A percentile compares a stretch with the other conserved stretches of the same genome.
These are phyloP conservation scores for Chimonanthus praecox DNA, from an alignment of 164 flowering plant genomes.

Conservation along the genomic window DNA sequence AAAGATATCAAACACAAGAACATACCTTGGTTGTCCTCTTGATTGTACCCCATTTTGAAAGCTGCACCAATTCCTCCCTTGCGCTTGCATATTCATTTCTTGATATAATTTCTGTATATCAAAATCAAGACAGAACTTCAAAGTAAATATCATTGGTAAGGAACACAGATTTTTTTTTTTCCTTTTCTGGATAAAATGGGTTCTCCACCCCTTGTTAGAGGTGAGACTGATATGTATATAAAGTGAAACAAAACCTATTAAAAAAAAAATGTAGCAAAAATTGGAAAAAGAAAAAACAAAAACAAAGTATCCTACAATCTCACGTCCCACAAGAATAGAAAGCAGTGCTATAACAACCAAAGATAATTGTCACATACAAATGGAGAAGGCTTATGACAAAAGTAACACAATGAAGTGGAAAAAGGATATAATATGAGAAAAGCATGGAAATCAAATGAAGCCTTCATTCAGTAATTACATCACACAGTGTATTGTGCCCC, in stretches of 20 bases:
- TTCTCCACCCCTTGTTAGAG: no score
- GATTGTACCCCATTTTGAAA: conserved; percentile 44
- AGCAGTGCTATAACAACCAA: neutral
- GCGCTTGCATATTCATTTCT: conserved; percentile 19
- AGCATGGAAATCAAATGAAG: no score
- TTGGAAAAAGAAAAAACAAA: neutral
- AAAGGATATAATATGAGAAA: neutral
- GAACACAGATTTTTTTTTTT: neutral
- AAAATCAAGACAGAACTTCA: neutral
- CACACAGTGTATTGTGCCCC: no score
- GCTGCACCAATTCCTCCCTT: conserved; percentile 50
- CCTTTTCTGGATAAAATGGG: no score
- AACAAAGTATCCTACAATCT: neutral
- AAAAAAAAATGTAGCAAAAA: neutral
- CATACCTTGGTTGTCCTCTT: conserved; percentile 38
- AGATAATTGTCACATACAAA: neutral
- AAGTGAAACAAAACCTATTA: no score
- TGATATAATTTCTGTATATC: conserved; percentile 45
- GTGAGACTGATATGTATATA: no score
- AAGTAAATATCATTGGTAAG: neutral
- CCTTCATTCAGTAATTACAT: no score
- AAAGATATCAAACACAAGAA: neutral
- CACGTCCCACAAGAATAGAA: neutral
- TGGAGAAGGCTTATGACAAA: neutral
- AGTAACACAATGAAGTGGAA: neutral